Base-by-base conservation (phyloP, 1,284 basidiomycete genomes). In the Phylloporus gajari region DNA sequence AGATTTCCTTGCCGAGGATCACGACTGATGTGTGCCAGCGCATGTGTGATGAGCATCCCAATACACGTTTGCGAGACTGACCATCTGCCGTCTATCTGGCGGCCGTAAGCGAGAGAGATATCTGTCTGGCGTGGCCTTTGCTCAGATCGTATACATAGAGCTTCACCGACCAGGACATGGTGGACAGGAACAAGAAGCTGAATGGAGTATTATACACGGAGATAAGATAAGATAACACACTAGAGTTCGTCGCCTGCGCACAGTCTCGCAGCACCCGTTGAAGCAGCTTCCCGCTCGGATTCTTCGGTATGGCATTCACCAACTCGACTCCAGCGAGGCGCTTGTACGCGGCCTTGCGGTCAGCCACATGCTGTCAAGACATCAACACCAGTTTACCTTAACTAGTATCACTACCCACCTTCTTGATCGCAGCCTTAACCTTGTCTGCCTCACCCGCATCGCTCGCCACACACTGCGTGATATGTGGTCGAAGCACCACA, bases 81-180 rank as follows among this genome's bases (percentile, higher is more conserved):
- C 95, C 95, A 97, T 69, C 97, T 91, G 0, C 95, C 95, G 74
- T 97, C 94, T 69, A 97, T 94, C 81, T 96, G 95, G 68, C 89
- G 90, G 5, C 96, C 0, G 93, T 94, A 66, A 97, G 86, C 78
- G 94, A 91, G 59, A 88, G 83, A 15, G 94, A 96, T 68, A 97
- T 85, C 72, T 91, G 88, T 71, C 88, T 88, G 5, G 95, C 96
- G 77, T 97, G 87, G 61, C 96, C 96, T 80, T 93, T 91, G 80
- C 91, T 96, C 70, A 97, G 91, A 81, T 98, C 96, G 83, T 98
- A 98, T 0, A 97, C 91, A 79, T 96, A 97, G 53, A 98, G 89
- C 77, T 94, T 85, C 38, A 95, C 93, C 56, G 86, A 83, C 48
- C 63, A 56, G 44, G 65, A 62, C 73, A 62, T 64, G 13, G 65